A percentile compares a stretch with the other conserved stretches of the same genome.
These are phyloP conservation scores for Tetradesmus lagerheimii DNA, from an alignment of 139 green algal species.

Conservation along the genomic window DNA sequence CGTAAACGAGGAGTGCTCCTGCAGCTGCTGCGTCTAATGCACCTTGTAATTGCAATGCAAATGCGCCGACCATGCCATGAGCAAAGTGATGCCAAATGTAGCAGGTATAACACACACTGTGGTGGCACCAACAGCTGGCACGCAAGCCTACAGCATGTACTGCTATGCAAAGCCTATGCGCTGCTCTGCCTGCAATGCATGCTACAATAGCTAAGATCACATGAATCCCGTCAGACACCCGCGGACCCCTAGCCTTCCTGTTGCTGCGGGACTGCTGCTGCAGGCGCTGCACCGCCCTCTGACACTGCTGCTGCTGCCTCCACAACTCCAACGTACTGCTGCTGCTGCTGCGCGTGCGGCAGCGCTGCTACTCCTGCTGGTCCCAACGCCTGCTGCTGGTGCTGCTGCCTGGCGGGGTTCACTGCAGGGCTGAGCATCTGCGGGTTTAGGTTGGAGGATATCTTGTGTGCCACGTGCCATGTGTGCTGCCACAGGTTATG, in stretches of 20 bases:
- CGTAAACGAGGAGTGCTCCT: too few relatives aligned
- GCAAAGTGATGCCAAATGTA: too few relatives aligned
- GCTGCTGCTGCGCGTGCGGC: background rate
- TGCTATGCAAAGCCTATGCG: too few relatives aligned
- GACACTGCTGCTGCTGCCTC: background rate
- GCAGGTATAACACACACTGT: too few relatives aligned
- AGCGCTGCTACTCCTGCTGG: background rate
- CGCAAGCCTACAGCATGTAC: too few relatives aligned
- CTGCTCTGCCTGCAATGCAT: too few relatives aligned
- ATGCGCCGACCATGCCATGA: too few relatives aligned
- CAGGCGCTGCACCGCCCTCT: background rate
- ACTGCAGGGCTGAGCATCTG: slow-evolving; percentile 40
- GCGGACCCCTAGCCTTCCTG: background rate
- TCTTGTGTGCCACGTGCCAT: slow-evolving; percentile 65
- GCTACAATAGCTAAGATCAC: too few relatives aligned
- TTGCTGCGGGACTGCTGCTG: background rate
- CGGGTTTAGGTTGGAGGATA: slow-evolving; percentile 71
- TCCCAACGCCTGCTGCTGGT: slow-evolving; percentile 16
- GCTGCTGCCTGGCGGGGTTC: slow-evolving; percentile 32
- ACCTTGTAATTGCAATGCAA: too few relatives aligned
- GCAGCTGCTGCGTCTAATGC: too few relatives aligned
- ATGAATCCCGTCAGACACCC: too few relatives aligned
- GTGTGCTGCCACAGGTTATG: slow-evolving; percentile 86
- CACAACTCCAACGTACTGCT: background rate
- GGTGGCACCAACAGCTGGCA: too few relatives aligned